Evolutionary conservation across 1,284 basidiomycete genomes (phyloP).

Genomic region (Athelia psychrophila): DNA sequence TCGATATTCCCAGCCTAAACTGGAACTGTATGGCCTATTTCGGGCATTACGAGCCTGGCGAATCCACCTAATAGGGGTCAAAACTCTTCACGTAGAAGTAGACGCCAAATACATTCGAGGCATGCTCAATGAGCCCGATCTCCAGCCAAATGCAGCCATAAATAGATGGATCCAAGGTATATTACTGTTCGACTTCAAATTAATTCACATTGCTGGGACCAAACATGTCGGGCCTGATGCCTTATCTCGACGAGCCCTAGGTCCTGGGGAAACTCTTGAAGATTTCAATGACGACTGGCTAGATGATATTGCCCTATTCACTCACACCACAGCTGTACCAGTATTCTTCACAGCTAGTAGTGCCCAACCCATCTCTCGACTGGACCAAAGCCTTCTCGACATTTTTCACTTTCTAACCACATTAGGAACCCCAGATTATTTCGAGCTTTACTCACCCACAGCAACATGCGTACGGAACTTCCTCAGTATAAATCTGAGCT

Average conservation of each 20-base stretch:
- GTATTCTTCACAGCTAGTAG: no score
- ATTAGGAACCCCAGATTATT: background rate
- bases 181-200: constrained; percentile 9
- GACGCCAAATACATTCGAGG: constrained; percentile 31
- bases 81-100: constrained; percentile 28
- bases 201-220: constrained; percentile 5
- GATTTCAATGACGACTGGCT: constrained; percentile 29
- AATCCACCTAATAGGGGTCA: constrained; percentile 23
- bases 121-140: constrained; percentile 33
- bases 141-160: constrained; percentile 29
- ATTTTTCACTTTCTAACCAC: background rate
- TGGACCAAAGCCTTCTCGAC: background rate
- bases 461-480: no score
- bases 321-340: no score
- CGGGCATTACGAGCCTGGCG: constrained; percentile 7
- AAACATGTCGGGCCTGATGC: constrained; percentile 27
- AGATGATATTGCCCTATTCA: constrained; percentile 19
- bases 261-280: constrained; percentile 7
- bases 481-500: no score
- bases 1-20: constrained; percentile 18
- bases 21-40: constrained; percentile 15
- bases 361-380: no score
- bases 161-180: constrained; percentile 32
- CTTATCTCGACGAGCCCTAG: constrained; percentile 21
- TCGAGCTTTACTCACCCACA: no score